A percentile compares a stretch with the other conserved stretches of the same genome.
phyloP scores from a whole-genome alignment of 1,139 yeast genomes.

The Suhomyces kunorum region DNA sequence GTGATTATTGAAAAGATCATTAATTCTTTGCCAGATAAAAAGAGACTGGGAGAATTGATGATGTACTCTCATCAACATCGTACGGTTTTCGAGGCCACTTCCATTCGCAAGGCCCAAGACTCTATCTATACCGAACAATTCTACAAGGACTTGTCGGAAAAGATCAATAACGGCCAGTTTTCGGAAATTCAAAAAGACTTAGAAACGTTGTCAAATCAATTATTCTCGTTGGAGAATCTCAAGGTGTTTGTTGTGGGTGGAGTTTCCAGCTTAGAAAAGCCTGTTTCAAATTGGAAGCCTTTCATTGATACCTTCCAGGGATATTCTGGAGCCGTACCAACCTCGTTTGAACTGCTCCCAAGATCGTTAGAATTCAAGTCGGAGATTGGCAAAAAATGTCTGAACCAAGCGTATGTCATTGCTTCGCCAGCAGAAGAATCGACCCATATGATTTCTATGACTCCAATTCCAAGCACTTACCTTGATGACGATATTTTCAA shows the following conservation, averaged over 20 bases:
- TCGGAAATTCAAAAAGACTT: slow-evolving; percentile 52
- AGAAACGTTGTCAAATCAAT: slow-evolving; percentile 53
- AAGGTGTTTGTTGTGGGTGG: slow-evolving; percentile 76
- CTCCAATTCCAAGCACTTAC: slow-evolving; percentile 67
- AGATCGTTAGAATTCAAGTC: slow-evolving; percentile 58
- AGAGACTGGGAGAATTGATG: slow-evolving; percentile 77
- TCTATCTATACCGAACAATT: slow-evolving; percentile 61
- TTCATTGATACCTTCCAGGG: slow-evolving; percentile 33
- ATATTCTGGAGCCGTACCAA: slow-evolving; percentile 6
- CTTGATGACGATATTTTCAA: slow-evolving; percentile 68
- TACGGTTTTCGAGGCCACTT: slow-evolving; percentile 53
- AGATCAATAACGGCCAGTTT: slow-evolving; percentile 56
- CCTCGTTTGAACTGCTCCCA: slow-evolving; percentile 43
- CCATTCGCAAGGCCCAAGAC: slow-evolving; percentile 70
- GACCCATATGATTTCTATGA: slow-evolving; percentile 63
- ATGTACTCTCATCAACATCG: slow-evolving; percentile 62
- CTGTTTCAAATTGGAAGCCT: slow-evolving; percentile 63
- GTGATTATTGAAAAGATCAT: slow-evolving; percentile 73
- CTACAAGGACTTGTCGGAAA: slow-evolving; percentile 49
- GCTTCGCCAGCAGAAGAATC: slow-evolving; percentile 88
- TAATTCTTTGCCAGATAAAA: slow-evolving; percentile 74
- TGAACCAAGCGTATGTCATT: slow-evolving; percentile 60
- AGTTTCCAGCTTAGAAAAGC: slow-evolving; percentile 47
- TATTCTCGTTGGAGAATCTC: slow-evolving; percentile 62
- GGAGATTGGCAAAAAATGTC: slow-evolving; percentile 54